Percentiles rank a stretch among this genome's conserved stretches.
Conservation (phyloP, 2,329 filamentous ascomycete species). For the Berkeleyomyces basicola region DNA sequence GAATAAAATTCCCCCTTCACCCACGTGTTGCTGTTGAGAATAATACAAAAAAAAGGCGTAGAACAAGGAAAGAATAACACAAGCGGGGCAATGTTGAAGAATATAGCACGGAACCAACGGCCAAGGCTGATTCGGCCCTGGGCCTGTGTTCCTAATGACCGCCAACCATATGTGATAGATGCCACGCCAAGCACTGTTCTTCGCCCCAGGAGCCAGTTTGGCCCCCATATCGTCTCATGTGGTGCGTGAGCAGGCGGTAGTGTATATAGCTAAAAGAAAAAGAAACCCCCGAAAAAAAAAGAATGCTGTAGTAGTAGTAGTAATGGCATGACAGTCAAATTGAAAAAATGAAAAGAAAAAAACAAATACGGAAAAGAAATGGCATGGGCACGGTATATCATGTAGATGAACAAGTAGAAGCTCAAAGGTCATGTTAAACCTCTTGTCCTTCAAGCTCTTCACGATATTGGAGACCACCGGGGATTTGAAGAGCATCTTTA, state of each 20-base stretch:
- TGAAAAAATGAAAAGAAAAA: neutral
- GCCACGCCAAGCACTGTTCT: too few species aligned
- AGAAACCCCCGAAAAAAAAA: neutral
- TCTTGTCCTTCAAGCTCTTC: constrained; percentile 43
- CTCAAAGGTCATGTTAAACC: constrained; percentile 19
- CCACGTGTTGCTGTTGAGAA: neutral
- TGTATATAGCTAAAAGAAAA: constrained; percentile 11
- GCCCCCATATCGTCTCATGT: neutral
- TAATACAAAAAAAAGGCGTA: neutral
- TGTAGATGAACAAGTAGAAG: neutral
- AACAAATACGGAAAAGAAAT: constrained; percentile 13
- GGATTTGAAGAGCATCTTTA: constrained; percentile 50
- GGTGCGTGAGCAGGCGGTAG: neutral
- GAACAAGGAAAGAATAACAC: neutral
- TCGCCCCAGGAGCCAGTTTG: neutral
- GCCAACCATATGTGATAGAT: too few species aligned
- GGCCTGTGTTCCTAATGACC: neutral
- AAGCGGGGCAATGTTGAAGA: neutral
- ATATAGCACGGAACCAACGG: neutral
- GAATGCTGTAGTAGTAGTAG: constrained; percentile 1
- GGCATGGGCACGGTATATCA: constrained; percentile 6
- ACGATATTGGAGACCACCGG: constrained; percentile 41
- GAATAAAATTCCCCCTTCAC: too few species aligned
- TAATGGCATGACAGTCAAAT: neutral
- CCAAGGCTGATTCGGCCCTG: neutral